phyloP scores from a whole-genome alignment of 345 rosid species.

The Microcos paniculata region DNA sequence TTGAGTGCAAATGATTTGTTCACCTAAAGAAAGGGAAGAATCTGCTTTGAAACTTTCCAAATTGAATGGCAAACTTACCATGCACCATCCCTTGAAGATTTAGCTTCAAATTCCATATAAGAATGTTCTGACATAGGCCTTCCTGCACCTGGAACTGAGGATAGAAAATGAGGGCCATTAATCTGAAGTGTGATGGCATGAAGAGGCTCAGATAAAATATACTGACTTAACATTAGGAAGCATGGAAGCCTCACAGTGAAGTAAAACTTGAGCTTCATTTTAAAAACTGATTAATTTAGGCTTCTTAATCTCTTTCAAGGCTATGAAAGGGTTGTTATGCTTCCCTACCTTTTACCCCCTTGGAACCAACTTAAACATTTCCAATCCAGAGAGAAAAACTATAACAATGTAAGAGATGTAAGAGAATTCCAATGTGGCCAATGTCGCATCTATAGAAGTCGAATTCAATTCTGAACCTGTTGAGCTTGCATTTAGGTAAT shows the following conservation, averaged over 20 bases:
- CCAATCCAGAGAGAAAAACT: neutral
- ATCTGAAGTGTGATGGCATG: constrained; percentile 5
- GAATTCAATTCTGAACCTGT: neutral
- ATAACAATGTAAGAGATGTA: neutral
- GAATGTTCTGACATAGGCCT: constrained; percentile 59
- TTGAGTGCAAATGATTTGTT: neutral
- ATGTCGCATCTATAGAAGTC: constrained; percentile 1
- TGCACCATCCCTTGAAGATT: constrained; percentile 96
- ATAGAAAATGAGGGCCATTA: constrained; percentile 1
- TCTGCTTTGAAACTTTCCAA: constrained; percentile 12
- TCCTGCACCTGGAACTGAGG: constrained; percentile 48
- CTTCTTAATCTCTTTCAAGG: neutral
- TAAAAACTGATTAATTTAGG: neutral
- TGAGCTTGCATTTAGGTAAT: neutral
- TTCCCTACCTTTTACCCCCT: neutral
- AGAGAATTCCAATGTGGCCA: no score
- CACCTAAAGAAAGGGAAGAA: neutral
- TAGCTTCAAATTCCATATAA: constrained; percentile 92
- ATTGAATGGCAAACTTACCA: constrained; percentile 55
- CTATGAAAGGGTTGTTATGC: neutral
- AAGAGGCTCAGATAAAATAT: neutral
- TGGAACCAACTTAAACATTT: neutral
- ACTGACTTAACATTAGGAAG: neutral
- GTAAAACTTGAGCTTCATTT: neutral
- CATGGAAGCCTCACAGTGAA: neutral